phyloP scores from a whole-genome alignment of 2,329 filamentous ascomycete genomes.

The Bimuria novae-zelandiae region DNA sequence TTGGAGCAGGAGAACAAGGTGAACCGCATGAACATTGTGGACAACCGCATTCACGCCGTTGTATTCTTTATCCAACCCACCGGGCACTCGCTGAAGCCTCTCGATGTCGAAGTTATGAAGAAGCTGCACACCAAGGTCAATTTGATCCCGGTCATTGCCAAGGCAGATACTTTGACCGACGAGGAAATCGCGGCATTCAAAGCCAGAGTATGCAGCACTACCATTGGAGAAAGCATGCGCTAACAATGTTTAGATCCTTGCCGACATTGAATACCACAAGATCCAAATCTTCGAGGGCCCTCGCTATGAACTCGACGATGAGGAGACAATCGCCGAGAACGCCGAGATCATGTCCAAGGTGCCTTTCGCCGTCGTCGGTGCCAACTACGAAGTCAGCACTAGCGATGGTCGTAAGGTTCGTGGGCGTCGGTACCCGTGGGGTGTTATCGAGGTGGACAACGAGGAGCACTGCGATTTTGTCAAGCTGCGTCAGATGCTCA shows the following conservation, averaged over 20 bases:
- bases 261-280: conserved; percentile 94
- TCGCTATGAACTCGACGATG: conserved; percentile 96
- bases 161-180: conserved; percentile 96
- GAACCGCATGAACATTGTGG: conserved; percentile 99
- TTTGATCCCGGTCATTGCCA: conserved; percentile 98
- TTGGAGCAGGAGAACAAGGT: conserved; percentile 99
- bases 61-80: conserved; percentile 99
- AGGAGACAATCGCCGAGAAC: conserved; percentile 99
- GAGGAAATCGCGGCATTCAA: conserved; percentile 96
- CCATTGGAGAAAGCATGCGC: neutral
- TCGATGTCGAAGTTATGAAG: conserved; percentile 99
- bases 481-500: conserved; percentile 99
- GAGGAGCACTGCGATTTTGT: conserved; percentile 99
- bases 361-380: conserved; percentile 96
- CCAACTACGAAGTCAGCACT: conserved; percentile 90
- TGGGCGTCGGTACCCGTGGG: conserved; percentile 96
- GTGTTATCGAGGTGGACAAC: conserved; percentile 98
- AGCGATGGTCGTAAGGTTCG: conserved; percentile 94
- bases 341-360: conserved; percentile 99
- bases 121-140: conserved; percentile 99
- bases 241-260: conserved; percentile 72
- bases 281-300: conserved; percentile 99
- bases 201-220: conserved; percentile 75
- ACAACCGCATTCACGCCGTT: conserved; percentile 98
- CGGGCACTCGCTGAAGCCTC: conserved; percentile 95